Percentiles rank a stretch among this genome's conserved stretches.
phyloP scores from a whole-genome alignment of 345 rosid species.

The Rubroshorea leprosula region DNA sequence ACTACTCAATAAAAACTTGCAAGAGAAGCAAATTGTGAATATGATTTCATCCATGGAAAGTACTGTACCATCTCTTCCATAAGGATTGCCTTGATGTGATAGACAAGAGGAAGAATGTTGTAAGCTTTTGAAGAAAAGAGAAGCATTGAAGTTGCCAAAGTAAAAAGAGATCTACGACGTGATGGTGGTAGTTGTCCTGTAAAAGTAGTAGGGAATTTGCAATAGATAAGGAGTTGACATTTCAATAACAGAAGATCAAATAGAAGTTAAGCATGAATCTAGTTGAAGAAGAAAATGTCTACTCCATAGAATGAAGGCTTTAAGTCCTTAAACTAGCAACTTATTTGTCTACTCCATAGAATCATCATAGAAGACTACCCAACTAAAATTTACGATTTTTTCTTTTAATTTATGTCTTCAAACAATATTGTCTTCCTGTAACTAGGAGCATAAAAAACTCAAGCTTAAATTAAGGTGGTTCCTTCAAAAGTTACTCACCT shows the following conservation, averaged over 20 bases:
- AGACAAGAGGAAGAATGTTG: constrained; percentile 51
- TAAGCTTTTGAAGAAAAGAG: constrained; percentile 76
- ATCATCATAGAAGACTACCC: no score
- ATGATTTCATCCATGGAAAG: constrained; percentile 2
- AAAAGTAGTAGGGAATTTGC: constrained; percentile 15
- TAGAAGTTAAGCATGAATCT: neutral
- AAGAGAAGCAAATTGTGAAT: constrained; percentile 3
- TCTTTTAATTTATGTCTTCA: no score
- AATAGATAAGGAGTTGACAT: constrained; percentile 7
- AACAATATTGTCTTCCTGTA: no score
- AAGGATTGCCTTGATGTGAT: constrained; percentile 45
- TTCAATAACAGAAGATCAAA: neutral
- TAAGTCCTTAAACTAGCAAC: no score
- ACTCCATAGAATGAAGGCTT: no score
- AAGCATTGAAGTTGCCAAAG: constrained; percentile 81
- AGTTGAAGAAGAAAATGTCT: no score
- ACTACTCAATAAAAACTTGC: neutral
- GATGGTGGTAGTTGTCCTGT: constrained; percentile 82
- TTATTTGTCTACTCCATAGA: no score
- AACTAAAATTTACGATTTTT: no score
- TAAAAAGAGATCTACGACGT: constrained; percentile 73
- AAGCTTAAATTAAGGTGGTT: no score
- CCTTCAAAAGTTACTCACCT: no score
- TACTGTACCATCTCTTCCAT: constrained; percentile 51
- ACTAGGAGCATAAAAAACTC: no score